These are phyloP conservation scores for Pelargonium fulgidum DNA, from an alignment of 441 rosid genomes.

Conservation along the genomic window DNA sequence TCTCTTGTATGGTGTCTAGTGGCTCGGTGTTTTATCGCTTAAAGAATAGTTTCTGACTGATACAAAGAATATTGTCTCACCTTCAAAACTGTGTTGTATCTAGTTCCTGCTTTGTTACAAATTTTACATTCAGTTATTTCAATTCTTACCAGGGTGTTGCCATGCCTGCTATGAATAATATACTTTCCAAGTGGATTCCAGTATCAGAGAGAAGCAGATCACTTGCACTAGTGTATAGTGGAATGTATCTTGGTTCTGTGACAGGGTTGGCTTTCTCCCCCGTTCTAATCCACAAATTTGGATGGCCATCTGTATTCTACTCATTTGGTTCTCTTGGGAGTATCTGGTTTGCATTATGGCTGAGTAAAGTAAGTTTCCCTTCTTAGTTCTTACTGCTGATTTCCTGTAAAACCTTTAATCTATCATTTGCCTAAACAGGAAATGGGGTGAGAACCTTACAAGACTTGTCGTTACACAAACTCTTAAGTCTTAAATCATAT, in stretches of 20 bases:
- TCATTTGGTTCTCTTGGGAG: slow-evolving; percentile 92
- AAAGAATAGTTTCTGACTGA: too few relatives aligned
- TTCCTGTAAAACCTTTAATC: not conserved
- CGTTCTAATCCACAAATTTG: slow-evolving; percentile 66
- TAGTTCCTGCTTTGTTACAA: not conserved
- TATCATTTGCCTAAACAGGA: not conserved
- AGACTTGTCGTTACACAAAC: not conserved
- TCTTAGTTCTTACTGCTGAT: slow-evolving; percentile 15
- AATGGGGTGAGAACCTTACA: not conserved
- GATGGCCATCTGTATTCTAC: slow-evolving; percentile 97
- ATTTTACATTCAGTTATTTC: too few relatives aligned
- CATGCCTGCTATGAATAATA: slow-evolving; percentile 99
- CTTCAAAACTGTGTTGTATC: not conserved
- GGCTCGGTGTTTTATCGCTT: slow-evolving; percentile 1
- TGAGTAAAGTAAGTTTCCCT: slow-evolving; percentile 44
- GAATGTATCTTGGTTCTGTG: slow-evolving; percentile 99
- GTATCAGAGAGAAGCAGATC: slow-evolving; percentile 98
- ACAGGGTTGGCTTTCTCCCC: slow-evolving; percentile 87
- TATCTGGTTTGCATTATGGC: slow-evolving; percentile 85
- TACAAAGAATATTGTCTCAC: not conserved
- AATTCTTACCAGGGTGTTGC: slow-evolving; percentile 88
- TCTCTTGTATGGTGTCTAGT: not conserved
- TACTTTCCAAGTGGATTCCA: slow-evolving; percentile 95
- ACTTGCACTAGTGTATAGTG: slow-evolving; percentile 87
- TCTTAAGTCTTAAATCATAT: not conserved